These are phyloP conservation scores for Hygrocybe punicea DNA, from an alignment of 768 basidiomycete genomes.

Conservation along the genomic window DNA sequence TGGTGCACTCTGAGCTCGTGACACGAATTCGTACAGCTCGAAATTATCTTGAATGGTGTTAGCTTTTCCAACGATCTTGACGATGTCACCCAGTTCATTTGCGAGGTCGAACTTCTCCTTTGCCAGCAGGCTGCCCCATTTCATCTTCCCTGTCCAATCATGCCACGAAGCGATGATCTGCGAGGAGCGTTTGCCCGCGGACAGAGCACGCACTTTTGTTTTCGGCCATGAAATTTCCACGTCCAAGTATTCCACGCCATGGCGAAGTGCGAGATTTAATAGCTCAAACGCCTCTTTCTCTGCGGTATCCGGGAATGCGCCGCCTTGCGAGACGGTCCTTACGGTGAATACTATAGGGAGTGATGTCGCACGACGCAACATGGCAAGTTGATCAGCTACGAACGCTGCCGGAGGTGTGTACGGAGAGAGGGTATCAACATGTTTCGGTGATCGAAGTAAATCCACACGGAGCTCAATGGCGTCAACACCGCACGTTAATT, in stretches of 20 bases:
- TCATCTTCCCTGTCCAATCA: conserved; percentile 83
- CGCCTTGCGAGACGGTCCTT: conserved; percentile 83
- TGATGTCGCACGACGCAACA: conserved; percentile 68
- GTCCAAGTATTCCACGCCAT: conserved; percentile 91
- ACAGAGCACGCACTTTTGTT: conserved; percentile 56
- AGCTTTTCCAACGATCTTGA: conserved; percentile 92
- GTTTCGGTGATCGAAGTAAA: conserved; percentile 58
- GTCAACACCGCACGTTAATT: conserved; percentile 79
- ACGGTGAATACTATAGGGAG: conserved; percentile 93
- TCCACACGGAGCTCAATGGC: conserved; percentile 95
- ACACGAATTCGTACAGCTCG: conserved; percentile 67
- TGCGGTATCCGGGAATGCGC: conserved; percentile 80
- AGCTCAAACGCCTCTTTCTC: conserved; percentile 70
- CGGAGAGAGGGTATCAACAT: conserved; percentile 45
- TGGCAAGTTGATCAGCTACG: conserved; percentile 76
- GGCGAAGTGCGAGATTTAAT: conserved; percentile 70
- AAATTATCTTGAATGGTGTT: conserved; percentile 73
- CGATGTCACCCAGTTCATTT: conserved; percentile 71
- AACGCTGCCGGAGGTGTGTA: conserved; percentile 66
- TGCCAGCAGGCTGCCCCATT: conserved; percentile 69
- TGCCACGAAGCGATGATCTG: conserved; percentile 92
- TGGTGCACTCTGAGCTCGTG: conserved; percentile 40
- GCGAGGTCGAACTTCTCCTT: conserved; percentile 69
- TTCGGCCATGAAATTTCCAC: conserved; percentile 79
- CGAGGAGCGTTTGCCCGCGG: conserved; percentile 62